Base-by-base conservation (phyloP, 2,329 filamentous ascomycete species). In the Paraphaeosphaeria sporulosa region DNA sequence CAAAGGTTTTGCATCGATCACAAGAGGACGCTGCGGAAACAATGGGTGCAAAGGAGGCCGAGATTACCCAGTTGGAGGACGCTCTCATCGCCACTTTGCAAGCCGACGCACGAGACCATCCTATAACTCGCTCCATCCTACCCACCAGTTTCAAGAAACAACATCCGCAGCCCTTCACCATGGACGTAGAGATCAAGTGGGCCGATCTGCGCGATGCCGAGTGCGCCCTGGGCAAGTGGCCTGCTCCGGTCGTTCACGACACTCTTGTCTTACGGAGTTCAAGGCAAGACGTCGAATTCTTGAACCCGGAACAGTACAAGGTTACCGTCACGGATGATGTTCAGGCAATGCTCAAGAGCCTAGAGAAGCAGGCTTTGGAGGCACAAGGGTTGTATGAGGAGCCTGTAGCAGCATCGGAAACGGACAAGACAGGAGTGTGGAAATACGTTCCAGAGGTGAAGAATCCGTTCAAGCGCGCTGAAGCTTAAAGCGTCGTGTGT, bases 201-300 rank as follows among this genome's bases (percentile, higher is more conserved):
- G 69, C 70, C 6, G 71, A 79, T 47, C 55, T 76, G 13, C 58
- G 65, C 23, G 76, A 79, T 55, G 72, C 71, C 13, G 59, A 74
- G 21, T 74, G 72, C 59, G 70, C 71, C 0, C 55, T 58, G 0
- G 64, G 59, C 0, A 43, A 64, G 7, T 72, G 71, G 71, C 68
- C 70, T 17, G 65, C 62, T 1, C 44, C 51, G 8, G 70, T 74
- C 12, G 59, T 61, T 15, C 71, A 73, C 61, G 70, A 73, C 30
- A 46, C 54, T 0, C 59, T 74, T 2, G 46, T 59, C 12, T 21
- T 72, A 21, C 66, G 70, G 50, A 55, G 30, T 8, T 38, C 54
- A 0, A 61, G 65, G 6, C 58, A 60, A 8, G 53, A 63, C 2
- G 62, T 67, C 1, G 19, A 62, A 2, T 60, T 65, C 46, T 52